phyloP scores from a whole-genome alignment of 2,329 filamentous ascomycete genomes.

The Xylariaceae sp. region DNA sequence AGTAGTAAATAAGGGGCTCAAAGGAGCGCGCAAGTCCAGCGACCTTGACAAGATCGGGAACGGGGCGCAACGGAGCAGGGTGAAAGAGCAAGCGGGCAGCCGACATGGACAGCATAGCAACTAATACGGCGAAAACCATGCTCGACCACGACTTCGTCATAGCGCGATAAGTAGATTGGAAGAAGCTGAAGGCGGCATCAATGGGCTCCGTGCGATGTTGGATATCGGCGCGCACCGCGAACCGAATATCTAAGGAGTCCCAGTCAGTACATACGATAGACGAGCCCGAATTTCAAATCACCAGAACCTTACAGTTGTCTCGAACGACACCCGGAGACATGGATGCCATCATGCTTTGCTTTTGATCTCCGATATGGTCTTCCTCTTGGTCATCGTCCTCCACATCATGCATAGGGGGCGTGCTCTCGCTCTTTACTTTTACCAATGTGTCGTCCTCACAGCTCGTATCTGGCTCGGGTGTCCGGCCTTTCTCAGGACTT shows the following conservation, averaged over 20 bases:
- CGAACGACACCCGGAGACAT: conserved; percentile 33
- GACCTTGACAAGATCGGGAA: conserved; percentile 85
- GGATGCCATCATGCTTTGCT: conserved; percentile 31
- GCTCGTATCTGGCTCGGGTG: conserved; percentile 42
- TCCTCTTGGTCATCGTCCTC: conserved; percentile 21
- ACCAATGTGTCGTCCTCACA: conserved; percentile 38
- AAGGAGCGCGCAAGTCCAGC: conserved; percentile 86
- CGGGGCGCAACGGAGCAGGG: conserved; percentile 61
- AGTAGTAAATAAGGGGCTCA: conserved; percentile 92
- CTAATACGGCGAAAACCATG: conserved; percentile 56
- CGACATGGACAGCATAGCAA: conserved; percentile 61
- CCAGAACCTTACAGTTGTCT: conserved; percentile 48
- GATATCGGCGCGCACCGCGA: conserved; percentile 81
- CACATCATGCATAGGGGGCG: conserved; percentile 25
- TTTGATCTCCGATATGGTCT: conserved; percentile 20
- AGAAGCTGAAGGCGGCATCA: conserved; percentile 63
- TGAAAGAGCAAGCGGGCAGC: conserved; percentile 63
- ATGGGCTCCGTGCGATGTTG: conserved; percentile 83
- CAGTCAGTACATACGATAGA: conserved; percentile 18
- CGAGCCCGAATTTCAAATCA: neutral
- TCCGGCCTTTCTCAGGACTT: conserved; percentile 51
- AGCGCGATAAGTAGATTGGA: conserved; percentile 56
- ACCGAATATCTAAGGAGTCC: conserved; percentile 68
- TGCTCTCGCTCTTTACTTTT: conserved; percentile 34
- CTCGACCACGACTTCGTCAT: conserved; percentile 68